Evolutionary conservation across 306 rosid species (phyloP), one percentile per base, ranked within the genome.

Genomic region (Crotalaria pallida): DNA sequence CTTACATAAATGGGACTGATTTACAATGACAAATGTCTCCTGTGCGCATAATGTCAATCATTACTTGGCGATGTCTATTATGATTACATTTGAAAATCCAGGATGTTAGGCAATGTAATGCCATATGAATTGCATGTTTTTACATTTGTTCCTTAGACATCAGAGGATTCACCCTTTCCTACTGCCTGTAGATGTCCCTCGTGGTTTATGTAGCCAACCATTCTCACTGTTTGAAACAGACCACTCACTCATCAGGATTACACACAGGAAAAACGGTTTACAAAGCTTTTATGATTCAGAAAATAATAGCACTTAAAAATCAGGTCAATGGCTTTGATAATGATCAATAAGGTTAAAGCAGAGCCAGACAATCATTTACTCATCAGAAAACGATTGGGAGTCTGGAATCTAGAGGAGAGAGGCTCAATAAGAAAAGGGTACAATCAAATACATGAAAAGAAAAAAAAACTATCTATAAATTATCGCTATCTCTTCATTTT

Each of bases 1-100:
- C 82, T 61, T 71, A 67, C 74, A 57, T 50, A 58, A 69, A 83
- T 62, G 84, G 82, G 81, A 79, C 68, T 67, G 72, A 21, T 80
- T 74, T 85, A 80, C 78, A 67, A 77, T 22, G 62, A 66, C 69
- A 63, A 88, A 86, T 76, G 78, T 82, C 93, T 82, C 77, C 89
- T 78, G 83, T 65, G 85, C 68, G 63, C 81, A 77, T 72, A 79
- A 69, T 76, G 79, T 76, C 82, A 79, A 79, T 34, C 70, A 65
- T 80, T 81, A 83, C 73, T 76, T 84, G 75, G 76, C 44, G 83
- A 79, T 74, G 69, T 73, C 80, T 76, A 72, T 38, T 84, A 58
- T 56, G 72, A 68, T 58, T 73, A 72, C 40, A 80, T 22, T 58
- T 33, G 61, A 52, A 56, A 34, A 74, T 74, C 80, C 80, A 73